A percentile compares a stretch with the other conserved stretches of the same genome.
Evolutionary conservation across 1,139 yeast genomes (phyloP).

Genomic region (Sporopachydermia cereana): DNA sequence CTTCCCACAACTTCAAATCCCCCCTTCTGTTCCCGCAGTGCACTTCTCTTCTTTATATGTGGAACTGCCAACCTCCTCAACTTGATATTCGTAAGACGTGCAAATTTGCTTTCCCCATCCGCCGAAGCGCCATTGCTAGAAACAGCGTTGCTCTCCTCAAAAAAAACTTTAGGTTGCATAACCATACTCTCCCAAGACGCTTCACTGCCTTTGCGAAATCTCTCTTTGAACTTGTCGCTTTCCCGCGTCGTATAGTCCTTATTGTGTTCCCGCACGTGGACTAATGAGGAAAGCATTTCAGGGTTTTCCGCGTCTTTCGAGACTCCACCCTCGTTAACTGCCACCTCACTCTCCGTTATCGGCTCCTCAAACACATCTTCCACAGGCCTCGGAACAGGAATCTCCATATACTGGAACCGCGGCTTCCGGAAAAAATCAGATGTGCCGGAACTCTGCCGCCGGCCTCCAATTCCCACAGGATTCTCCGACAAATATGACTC

Average conservation of each 20-base stretch:
- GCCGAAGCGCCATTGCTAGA: too few relatives aligned
- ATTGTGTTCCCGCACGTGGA: background rate
- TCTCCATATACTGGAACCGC: background rate
- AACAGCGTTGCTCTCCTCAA: too few relatives aligned
- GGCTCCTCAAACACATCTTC: background rate
- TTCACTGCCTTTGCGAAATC: too few relatives aligned
- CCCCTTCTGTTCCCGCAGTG: too few relatives aligned
- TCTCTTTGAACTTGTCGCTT: conserved; percentile 4
- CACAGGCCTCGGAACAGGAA: too few relatives aligned
- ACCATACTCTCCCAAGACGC: too few relatives aligned
- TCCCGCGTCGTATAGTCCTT: background rate
- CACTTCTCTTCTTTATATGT: too few relatives aligned
- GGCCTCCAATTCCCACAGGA: background rate
- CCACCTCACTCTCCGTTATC: background rate
- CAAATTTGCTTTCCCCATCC: too few relatives aligned
- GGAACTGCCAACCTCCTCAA: background rate
- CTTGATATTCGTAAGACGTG: too few relatives aligned
- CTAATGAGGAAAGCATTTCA: background rate
- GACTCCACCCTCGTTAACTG: background rate
- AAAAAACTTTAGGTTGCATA: too few relatives aligned
- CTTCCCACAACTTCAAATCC: conserved; percentile 5
- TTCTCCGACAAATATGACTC: background rate
- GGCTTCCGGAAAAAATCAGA: background rate
- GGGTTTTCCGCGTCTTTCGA: background rate
- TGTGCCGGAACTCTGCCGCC: background rate